Conservation (phyloP, 2,329 filamentous ascomycete species). For the Atkinsonella texensis region DNA sequence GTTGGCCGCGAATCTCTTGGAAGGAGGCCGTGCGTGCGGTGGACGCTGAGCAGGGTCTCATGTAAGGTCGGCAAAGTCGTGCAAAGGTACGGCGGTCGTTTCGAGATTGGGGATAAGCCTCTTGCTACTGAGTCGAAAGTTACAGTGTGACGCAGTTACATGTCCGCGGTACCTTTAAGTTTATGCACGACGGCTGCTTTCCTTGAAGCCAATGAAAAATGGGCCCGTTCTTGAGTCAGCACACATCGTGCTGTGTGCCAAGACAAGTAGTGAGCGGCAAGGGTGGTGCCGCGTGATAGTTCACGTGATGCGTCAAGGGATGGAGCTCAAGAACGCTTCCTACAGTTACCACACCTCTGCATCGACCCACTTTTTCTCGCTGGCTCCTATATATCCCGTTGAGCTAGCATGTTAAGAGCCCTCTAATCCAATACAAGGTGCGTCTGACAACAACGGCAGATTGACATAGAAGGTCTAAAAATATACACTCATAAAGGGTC, state of each 20-base stretch:
- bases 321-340: too few species aligned
- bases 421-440: too few species aligned
- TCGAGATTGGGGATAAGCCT: constrained; percentile 4
- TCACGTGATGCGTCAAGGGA: neutral
- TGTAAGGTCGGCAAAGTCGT: neutral
- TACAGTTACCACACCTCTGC: too few species aligned
- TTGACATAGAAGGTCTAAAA: too few species aligned
- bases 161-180: constrained; percentile 20
- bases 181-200: constrained; percentile 15
- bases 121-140: constrained; percentile 16
- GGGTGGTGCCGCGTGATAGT: neutral
- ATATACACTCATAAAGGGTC: too few species aligned
- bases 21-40: neutral
- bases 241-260: neutral
- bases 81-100: neutral
- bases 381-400: too few species aligned
- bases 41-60: neutral
- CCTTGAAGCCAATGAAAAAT: constrained; percentile 11
- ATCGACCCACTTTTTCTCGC: too few species aligned
- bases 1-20: neutral
- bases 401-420: too few species aligned
- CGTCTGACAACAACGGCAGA: too few species aligned
- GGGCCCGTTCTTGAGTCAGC: constrained; percentile 5
- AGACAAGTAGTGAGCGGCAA: neutral
- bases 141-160: constrained; percentile 21